These are phyloP conservation scores for Puccinia triticina DNA, from an alignment of 1,284 basidiomycete species.

Conservation along the genomic window DNA sequence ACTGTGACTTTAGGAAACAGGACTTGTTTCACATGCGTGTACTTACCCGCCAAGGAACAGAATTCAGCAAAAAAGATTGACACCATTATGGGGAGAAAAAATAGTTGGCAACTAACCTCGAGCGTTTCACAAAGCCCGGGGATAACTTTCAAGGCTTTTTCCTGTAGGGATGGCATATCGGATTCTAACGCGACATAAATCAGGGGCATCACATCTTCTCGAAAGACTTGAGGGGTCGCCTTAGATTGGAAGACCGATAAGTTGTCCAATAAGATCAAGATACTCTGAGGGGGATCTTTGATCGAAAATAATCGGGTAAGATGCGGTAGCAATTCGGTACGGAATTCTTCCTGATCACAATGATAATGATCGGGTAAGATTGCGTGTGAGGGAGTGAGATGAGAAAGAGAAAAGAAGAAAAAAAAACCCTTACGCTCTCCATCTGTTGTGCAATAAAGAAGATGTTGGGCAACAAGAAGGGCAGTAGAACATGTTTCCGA, in stretches of 20 bases:
- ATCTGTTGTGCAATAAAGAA: constrained; percentile 83
- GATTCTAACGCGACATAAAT: constrained; percentile 94
- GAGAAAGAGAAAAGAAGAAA: constrained; percentile 44
- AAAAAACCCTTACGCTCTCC: constrained; percentile 60
- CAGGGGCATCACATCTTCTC: constrained; percentile 88
- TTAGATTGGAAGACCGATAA: constrained; percentile 84
- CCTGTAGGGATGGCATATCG: constrained; percentile 87
- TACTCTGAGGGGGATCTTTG: constrained; percentile 95
- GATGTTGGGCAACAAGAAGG: constrained; percentile 97
- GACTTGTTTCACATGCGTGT: constrained; percentile 65
- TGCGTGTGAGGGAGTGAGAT: background rate
- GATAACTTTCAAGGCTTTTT: constrained; percentile 80
- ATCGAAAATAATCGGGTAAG: constrained; percentile 86
- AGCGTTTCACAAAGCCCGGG: constrained; percentile 88
- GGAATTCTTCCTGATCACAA: constrained; percentile 71
- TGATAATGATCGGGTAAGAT: background rate
- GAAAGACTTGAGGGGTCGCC: constrained; percentile 80
- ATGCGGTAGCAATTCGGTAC: constrained; percentile 76
- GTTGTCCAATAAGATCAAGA: constrained; percentile 82
- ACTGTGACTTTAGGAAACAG: constrained; percentile 83
- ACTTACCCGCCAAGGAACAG: constrained; percentile 8
- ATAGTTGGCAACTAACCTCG: constrained; percentile 68
- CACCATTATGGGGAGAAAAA: background rate
- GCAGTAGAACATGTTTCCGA: constrained; percentile 75
- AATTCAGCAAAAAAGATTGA: background rate